Evolutionary conservation across 495 filamentous ascomycete genomes (phyloP), one percentile per base, ranked within the genome.

Genomic region (Penicillium pancosmium): DNA sequence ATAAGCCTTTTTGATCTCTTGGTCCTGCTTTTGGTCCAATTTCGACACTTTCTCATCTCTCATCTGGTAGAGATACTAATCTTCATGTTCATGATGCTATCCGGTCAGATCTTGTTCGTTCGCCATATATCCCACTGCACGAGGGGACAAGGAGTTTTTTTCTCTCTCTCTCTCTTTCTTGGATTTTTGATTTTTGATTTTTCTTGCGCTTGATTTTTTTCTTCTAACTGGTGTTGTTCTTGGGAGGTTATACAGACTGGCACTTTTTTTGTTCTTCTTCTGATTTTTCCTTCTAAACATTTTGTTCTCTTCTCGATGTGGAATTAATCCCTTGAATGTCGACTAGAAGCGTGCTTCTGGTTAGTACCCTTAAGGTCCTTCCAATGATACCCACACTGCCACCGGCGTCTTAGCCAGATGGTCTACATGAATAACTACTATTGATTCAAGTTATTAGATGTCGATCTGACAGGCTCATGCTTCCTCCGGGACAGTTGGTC

Each of bases 41-140:
- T 25, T 50, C 27, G 9, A 46, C 35, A 46, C 40, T 18, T 40
- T 27, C 21, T 50, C 11, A 47, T 61, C 50, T 60, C 41, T 47
- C 11, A 47, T 61, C 33, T 6, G 59, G 23, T 44, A 18, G 25
- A 51, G 61, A 55, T 55, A 52, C 15, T 56, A 53, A 64, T 62
- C 44, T 60, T 59, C 38, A 54, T 61, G 46, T 57, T 44, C 38
- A 62, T 58, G 50, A 41, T 48, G 13, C 51, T 64, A 57, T 57
- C 44, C 59, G 57, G 52, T 35, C 23, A 54, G 57, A 61, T 52
- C 57, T 61, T 33, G 50, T 44, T 59, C 15, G 47, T 15, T 36
- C 47, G 57, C 60, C 61, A 65, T 70, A 68, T 66, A 70, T 70
- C 60, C 68, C 44, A 65, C 56, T 49, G 49, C 61, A 66, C 54